Evolutionary conservation across 2,329 filamentous ascomycete species (phyloP), one percentile per base, ranked within the genome.

Genomic region (Colletotrichum noveboracense): DNA sequence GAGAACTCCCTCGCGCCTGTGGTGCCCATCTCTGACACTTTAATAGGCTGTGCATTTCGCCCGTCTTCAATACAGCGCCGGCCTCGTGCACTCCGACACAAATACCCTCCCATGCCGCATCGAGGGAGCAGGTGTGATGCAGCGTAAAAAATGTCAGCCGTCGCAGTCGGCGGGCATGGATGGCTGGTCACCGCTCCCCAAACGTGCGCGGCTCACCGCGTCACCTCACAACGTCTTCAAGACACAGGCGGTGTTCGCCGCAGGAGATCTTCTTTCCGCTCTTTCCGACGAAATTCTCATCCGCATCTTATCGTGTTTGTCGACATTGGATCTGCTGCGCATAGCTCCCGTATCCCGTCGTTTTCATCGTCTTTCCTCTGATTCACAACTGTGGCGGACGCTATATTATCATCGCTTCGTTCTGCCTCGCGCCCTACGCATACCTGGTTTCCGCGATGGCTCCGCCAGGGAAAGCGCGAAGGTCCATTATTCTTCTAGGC

Each of bases 391-490:
- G 72, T 99, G 97, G 97, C 97, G 96, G 83, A 90, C 91, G 16
- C 91, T 95, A 66, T 99, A 98, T 85, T 98, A 97, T 85, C 89
- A 92, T 30, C 93, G 94, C 77, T 98, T 98, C 84, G 95, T 98
- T 34, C 90, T 94, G 43, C 96, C 95, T 52, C 92, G 96, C 80
- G 94, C 94, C 43, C 90, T 94, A 78, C 92, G 94, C 74, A 92
- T 96, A 71, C 94, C 94, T 1, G 93, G 94, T 26, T 90, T 94
- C 71, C 85, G 87, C 36, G 80, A 85, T 30, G 84, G 85, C 12
- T 79, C 80, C 2, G 79, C 79, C 36, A 76, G 79, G 69, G 80
- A 81, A 68, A 80, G 79, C 5, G 81, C 83, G 26, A 87, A 85
- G 74, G 79, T 89, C 12, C 86, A 88, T 58, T 89, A 87, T 77